phyloP scores from a whole-genome alignment of 768 basidiomycete species.

The Rossbeevera mucosa region DNA sequence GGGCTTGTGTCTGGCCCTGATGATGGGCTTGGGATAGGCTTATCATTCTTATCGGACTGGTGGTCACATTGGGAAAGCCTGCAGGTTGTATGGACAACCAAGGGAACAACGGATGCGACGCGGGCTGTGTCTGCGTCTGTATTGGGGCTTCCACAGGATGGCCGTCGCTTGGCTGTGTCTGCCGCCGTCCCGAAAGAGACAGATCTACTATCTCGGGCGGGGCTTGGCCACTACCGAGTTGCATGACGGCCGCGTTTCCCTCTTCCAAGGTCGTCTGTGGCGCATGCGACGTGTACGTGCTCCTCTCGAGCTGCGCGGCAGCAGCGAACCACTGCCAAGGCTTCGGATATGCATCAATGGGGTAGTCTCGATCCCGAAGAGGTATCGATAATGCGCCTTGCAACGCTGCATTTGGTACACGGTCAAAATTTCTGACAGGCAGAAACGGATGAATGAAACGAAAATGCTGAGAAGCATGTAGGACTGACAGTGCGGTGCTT shows the following conservation, averaged over 20 bases:
- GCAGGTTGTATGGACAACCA: background rate
- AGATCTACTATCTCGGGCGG: conserved; percentile 5
- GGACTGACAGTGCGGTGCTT: conserved; percentile 11
- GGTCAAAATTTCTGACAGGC: conserved; percentile 4
- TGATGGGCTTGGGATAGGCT: background rate
- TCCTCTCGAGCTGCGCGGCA: background rate
- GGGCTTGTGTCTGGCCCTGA: background rate
- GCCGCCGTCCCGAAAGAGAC: background rate
- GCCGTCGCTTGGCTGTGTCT: conserved; percentile 1
- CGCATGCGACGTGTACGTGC: background rate
- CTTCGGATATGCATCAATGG: background rate
- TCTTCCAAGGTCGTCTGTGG: conserved; percentile 1
- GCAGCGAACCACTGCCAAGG: background rate
- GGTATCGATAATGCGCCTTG: background rate
- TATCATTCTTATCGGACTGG: background rate
- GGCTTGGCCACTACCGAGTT: conserved; percentile 2
- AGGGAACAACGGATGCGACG: background rate
- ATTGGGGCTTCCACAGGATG: conserved; percentile 19
- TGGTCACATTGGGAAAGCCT: background rate
- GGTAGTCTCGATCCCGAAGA: background rate
- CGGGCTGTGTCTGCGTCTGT: conserved; percentile 4
- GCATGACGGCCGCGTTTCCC: background rate
- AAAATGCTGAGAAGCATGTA: background rate
- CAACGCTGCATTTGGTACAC: background rate
- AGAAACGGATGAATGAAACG: background rate